Evolutionary conservation across 768 basidiomycete species (phyloP).

Genomic region (Exidia glandulosa): DNA sequence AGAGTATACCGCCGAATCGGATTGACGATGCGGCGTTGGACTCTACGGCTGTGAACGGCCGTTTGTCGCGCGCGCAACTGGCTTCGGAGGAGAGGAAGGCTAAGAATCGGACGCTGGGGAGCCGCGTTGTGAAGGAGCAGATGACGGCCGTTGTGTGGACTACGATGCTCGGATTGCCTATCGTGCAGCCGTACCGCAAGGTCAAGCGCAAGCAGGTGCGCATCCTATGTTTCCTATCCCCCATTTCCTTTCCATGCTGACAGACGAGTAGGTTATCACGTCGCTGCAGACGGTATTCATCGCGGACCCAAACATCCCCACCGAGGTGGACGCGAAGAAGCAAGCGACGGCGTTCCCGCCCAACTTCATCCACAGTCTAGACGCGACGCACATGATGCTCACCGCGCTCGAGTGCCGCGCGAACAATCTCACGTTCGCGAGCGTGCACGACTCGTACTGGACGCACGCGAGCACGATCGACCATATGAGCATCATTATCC

Average conservation of each 20-base stretch:
- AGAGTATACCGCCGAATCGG: slow-evolving; percentile 69
- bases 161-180: slow-evolving; percentile 86
- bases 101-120: slow-evolving; percentile 13
- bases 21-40: slow-evolving; percentile 33
- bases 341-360: slow-evolving; percentile 97
- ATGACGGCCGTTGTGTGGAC: slow-evolving; percentile 98
- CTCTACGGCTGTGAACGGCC: slow-evolving; percentile 2
- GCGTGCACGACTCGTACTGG: slow-evolving; percentile 99
- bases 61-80: too few relatives aligned
- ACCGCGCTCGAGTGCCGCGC: slow-evolving; percentile 84
- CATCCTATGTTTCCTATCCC: not conserved
- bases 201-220: slow-evolving; percentile 55
- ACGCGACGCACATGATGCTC: slow-evolving; percentile 98
- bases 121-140: slow-evolving; percentile 64
- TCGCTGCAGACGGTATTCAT: slow-evolving; percentile 81
- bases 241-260: not conserved
- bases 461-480: slow-evolving; percentile 85
- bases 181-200: slow-evolving; percentile 94
- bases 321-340: slow-evolving; percentile 73
- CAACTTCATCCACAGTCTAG: slow-evolving; percentile 95
- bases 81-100: slow-evolving; percentile 7
- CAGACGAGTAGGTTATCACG: slow-evolving; percentile 45
- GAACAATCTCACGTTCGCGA: slow-evolving; percentile 72
- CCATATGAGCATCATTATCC: slow-evolving; percentile 78
- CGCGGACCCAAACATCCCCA: slow-evolving; percentile 67